Evolutionary conservation across 805 yeast genomes (phyloP), one percentile per base, ranked within the genome.

Genomic region (Ogataea parapolymorpha): DNA sequence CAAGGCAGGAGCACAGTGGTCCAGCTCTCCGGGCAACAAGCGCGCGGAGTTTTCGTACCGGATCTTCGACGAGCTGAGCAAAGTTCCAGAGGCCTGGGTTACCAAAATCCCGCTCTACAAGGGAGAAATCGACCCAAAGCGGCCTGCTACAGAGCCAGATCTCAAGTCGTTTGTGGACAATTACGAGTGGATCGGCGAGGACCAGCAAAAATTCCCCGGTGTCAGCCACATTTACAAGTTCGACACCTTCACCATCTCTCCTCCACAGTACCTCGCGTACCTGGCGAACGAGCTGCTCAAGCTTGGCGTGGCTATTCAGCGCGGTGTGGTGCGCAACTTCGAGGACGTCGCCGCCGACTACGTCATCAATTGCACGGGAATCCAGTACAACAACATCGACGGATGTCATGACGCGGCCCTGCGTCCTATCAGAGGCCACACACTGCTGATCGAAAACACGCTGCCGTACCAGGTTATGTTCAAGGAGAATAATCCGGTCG

Each of bases 1-100:
- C 2, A 76, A 70, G 55, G 88, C 86, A 1, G 87, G 88, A 4
- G 88, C 87, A 26, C 79, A 80, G 46, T 81, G 87, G 85, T 65
- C 58, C n/a, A 63, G 72, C 3, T 59, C 63, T 44, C 68, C 68
- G 3, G 62, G 62, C 42, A 67, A 69, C n/a, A 66, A 68, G 34
- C 51, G 64, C 37, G 76, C 70, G 37, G 42, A 41, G 23, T 45
- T 49, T 6, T 66, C 66, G 1, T 73, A 73, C 49, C 42, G 42
- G 2, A 63, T 59, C 32, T 62, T 71, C 26, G 37, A 55, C 27
- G 56, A 58, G 12, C 53, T 72, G 41, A 66, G 71, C 5, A 39
- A 41, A 8, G 66, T 62, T 8, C 71, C 72, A 0, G 51, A 55
- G 23, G 47, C 68, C n/a, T 75, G 76, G 26, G 44, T 45, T 24